phyloP scores from a whole-genome alignment of 306 rosid species.

The Vigna trinervia region DNA sequence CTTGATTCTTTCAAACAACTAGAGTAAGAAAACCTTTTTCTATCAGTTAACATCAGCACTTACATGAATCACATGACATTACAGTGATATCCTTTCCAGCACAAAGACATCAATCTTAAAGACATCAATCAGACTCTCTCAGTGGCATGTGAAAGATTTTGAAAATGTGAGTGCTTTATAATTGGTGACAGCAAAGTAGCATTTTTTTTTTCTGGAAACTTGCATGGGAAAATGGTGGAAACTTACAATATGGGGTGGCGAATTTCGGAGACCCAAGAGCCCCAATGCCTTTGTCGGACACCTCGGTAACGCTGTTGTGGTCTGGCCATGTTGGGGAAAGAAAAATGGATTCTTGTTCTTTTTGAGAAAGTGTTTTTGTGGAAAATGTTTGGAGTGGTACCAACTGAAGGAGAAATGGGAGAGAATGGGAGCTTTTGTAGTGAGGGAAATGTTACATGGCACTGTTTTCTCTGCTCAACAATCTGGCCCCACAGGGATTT shows the following conservation, averaged over 20 bases:
- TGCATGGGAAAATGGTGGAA: conserved; percentile 18
- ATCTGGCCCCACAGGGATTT: conserved; percentile 55
- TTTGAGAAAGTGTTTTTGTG: conserved; percentile 49
- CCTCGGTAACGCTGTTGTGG: conserved; percentile 95
- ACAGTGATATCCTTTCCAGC: too few species aligned
- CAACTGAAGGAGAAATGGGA: conserved; percentile 25
- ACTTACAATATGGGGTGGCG: conserved; percentile 95
- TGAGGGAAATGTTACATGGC: conserved; percentile 38
- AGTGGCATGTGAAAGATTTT: neutral
- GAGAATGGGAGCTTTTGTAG: conserved; percentile 56
- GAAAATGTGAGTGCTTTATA: neutral
- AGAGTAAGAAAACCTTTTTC: neutral
- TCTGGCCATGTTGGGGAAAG: conserved; percentile 72
- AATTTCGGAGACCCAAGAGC: conserved; percentile 99
- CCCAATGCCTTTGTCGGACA: conserved; percentile 99
- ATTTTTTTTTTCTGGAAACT: neutral
- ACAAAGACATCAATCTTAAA: too few species aligned
- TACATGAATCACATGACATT: neutral
- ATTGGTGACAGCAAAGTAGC: too few species aligned
- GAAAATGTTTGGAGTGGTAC: conserved; percentile 38
- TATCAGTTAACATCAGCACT: neutral
- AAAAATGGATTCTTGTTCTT: conserved; percentile 40
- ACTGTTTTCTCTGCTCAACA: conserved; percentile 32
- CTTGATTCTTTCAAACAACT: neutral
- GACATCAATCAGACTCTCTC: neutral